These are phyloP conservation scores for Pseudophaeomoniella oleicola DNA, from an alignment of 2,329 filamentous ascomycete genomes.

Conservation along the genomic window DNA sequence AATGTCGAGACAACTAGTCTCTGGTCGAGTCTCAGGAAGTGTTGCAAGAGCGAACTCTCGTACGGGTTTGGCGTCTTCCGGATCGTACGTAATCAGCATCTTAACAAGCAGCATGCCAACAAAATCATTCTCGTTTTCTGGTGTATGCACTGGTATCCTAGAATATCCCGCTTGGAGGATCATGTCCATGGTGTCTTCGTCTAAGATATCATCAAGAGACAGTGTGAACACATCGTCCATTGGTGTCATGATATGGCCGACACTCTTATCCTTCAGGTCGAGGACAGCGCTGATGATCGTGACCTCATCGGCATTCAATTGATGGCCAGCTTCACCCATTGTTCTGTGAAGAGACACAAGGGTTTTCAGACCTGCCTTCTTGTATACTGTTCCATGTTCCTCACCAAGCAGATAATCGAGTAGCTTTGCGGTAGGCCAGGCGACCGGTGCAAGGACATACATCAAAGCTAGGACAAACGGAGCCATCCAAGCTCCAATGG, in stretches of 20 bases:
- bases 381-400: slow-evolving; percentile 93
- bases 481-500: slow-evolving; percentile 88
- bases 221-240: slow-evolving; percentile 96
- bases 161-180: slow-evolving; percentile 93
- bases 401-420: slow-evolving; percentile 86
- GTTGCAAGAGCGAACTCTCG: slow-evolving; percentile 86
- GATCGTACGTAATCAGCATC: slow-evolving; percentile 96
- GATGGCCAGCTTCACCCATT: slow-evolving; percentile 67
- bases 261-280: slow-evolving; percentile 89
- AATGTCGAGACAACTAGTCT: slow-evolving; percentile 94
- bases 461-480: slow-evolving; percentile 77
- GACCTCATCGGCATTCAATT: slow-evolving; percentile 92
- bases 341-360: slow-evolving; percentile 90
- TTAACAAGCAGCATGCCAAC: slow-evolving; percentile 97
- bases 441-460: slow-evolving; percentile 79
- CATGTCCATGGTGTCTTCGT: slow-evolving; percentile 86
- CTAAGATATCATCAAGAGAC: slow-evolving; percentile 84
- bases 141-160: slow-evolving; percentile 82
- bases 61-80: slow-evolving; percentile 76
- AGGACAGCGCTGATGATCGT: slow-evolving; percentile 96
- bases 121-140: slow-evolving; percentile 73
- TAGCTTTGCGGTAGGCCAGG: slow-evolving; percentile 90
- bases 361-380: slow-evolving; percentile 94
- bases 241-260: slow-evolving; percentile 94
- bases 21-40: slow-evolving; percentile 81